Conservation (phyloP, 2,329 filamentous ascomycete genomes). For the Davidsoniella australis region DNA sequence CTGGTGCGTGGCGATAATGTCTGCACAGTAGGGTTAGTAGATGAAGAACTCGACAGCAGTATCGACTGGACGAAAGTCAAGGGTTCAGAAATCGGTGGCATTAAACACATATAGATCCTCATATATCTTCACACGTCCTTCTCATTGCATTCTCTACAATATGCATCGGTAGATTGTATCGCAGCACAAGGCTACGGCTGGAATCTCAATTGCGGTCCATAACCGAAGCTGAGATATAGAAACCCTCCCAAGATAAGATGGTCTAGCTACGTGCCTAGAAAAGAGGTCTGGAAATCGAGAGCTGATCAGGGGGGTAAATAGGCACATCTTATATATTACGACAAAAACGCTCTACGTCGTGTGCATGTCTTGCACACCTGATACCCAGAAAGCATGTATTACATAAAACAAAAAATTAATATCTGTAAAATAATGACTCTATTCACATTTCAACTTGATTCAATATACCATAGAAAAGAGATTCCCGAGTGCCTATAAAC, state of each 20-base stretch:
- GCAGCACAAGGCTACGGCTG: background rate
- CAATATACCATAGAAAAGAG: background rate
- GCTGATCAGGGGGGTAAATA: too few relatives aligned
- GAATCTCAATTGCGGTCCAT: too few relatives aligned
- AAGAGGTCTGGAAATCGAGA: too few relatives aligned
- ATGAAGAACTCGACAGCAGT: conserved; percentile 72
- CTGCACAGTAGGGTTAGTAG: conserved; percentile 72
- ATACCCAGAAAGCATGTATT: conserved; percentile 4
- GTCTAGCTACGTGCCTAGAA: background rate
- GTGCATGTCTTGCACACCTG: conserved; percentile 1
- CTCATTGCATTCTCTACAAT: background rate
- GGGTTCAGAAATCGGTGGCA: conserved; percentile 65
- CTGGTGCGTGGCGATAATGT: conserved; percentile 91
- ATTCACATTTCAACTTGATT: too few relatives aligned
- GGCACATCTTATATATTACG: too few relatives aligned
- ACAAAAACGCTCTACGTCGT: background rate
- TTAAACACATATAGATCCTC: conserved; percentile 44
- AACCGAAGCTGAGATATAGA: background rate
- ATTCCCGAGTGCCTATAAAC: background rate
- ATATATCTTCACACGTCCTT: background rate
- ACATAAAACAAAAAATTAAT: background rate
- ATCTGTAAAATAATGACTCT: conserved; percentile 1
- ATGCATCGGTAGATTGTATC: background rate
- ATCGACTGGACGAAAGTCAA: conserved; percentile 90
- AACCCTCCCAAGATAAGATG: background rate